These are phyloP conservation scores for Cutaneotrichosporon cutaneum DNA, from an alignment of 1,284 basidiomycete species.

Conservation along the genomic window DNA sequence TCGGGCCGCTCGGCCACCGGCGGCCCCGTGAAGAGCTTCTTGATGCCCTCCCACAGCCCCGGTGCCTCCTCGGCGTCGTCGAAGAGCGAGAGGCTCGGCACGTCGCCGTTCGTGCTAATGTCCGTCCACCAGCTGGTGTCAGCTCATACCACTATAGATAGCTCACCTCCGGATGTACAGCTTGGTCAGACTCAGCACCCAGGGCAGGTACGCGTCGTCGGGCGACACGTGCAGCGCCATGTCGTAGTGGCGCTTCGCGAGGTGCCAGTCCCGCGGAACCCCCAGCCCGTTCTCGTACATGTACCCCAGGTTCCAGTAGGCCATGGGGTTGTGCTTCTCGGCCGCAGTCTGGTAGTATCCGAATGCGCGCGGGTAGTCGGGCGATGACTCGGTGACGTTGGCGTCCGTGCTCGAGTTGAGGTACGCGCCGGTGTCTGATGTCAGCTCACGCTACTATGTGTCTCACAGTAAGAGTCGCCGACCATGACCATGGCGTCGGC, in stretches of 20 bases:
- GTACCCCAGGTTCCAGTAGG: constrained; percentile 98
- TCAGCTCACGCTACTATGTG: neutral
- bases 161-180: constrained; percentile 65
- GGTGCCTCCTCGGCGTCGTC: constrained; percentile 31
- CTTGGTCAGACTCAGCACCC: constrained; percentile 75
- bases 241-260: constrained; percentile 96
- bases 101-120: constrained; percentile 39
- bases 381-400: constrained; percentile 21
- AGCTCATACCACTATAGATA: constrained; percentile 1
- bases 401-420: neutral
- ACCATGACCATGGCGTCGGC: constrained; percentile 95
- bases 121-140: constrained; percentile 47
- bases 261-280: constrained; percentile 88
- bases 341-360: constrained; percentile 88
- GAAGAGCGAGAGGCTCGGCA: constrained; percentile 45
- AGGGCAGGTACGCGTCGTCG: constrained; percentile 74
- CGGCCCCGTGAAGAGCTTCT: constrained; percentile 32
- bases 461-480: constrained; percentile 84
- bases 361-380: constrained; percentile 77
- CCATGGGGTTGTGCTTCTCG: constrained; percentile 84
- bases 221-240: constrained; percentile 75
- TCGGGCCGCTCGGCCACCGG: constrained; percentile 7
- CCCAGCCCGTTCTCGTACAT: constrained; percentile 98
- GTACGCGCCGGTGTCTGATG: constrained; percentile 12
- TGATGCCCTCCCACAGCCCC: constrained; percentile 37